Base-by-base conservation (phyloP, 768 basidiomycete genomes). In the Rhizopogon rudus region DNA sequence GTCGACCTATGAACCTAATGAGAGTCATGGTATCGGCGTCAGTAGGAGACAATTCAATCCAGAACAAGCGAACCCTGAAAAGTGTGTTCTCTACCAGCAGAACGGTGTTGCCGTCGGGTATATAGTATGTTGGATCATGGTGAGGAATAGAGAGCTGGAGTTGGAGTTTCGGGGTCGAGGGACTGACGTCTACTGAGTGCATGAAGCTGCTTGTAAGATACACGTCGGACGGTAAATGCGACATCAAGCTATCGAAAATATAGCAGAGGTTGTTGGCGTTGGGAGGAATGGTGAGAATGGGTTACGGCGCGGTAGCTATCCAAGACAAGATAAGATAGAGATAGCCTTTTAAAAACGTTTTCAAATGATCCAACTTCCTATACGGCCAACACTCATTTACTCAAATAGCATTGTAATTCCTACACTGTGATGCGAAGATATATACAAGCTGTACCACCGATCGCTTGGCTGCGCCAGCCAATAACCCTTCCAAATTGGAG, bases 11-110 rank as follows among this genome's bases (percentile, higher is more conserved):
- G 74, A 9, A 74, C 73, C 74, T 74, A 52, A 25, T 25, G 25
- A 22, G 35, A 40, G n/a, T 41, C 17, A 28, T 35, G 3, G 22
- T 29, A 60, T 55, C 41, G 65, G 59, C 49, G 63, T 71, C 37
- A 64, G 65, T 41, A 61, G 55, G 45, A 63, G 57, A 16, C 35
- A 16, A 37, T 25, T 37, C 35, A 2, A 22, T 37, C 17, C 14
- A 37, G 39, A 16, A 41, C 50, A 20, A 42, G 59, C 60, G 35
- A 61, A 82, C 81, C 73, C 79, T 80, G 72, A 82, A 82, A 17
- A 82, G 54, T 0, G 68, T 75, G 40, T 71, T 73, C 57, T 70
- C 71, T 13, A 81, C 75, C 33, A 75, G 70, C 1, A 83, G 60
- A 31, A 77, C 68, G 40, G 73, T 76, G 45, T 71, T 70, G 20